These are phyloP conservation scores for Nitzschia sp. DNA, from an alignment of 108 stramenopile species.

Conservation along the genomic window DNA sequence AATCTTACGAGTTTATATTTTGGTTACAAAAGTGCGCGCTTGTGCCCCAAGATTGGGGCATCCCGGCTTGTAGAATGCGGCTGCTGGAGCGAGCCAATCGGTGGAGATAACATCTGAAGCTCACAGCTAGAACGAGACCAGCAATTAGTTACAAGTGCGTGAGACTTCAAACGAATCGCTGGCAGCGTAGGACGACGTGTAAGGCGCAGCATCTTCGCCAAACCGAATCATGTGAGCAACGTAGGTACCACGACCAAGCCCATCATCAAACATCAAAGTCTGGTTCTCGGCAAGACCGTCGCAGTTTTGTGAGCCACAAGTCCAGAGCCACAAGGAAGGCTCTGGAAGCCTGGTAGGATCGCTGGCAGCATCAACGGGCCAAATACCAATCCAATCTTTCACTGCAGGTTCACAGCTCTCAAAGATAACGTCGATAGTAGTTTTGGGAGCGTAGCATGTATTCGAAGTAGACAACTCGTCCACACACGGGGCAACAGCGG, in stretches of 20 bases:
- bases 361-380: neutral
- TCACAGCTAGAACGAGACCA: too few species aligned
- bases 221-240: neutral
- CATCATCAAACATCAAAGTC: neutral
- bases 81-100: too few species aligned
- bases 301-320: slow-evolving; percentile 35
- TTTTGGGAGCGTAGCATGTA: slow-evolving; percentile 10
- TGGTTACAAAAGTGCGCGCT: too few species aligned
- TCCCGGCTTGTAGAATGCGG: too few species aligned
- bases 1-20: too few species aligned
- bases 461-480: neutral
- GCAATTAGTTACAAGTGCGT: neutral
- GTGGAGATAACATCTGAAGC: too few species aligned
- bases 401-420: slow-evolving; percentile 23
- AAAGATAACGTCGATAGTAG: slow-evolving; percentile 21
- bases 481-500: neutral
- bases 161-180: slow-evolving; percentile 5
- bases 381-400: slow-evolving; percentile 39
- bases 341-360: slow-evolving; percentile 14
- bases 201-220: slow-evolving; percentile 3
- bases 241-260: slow-evolving; percentile 1
- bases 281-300: neutral
- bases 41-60: too few species aligned
- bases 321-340: slow-evolving; percentile 25
- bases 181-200: neutral